Evolutionary conservation across 225 moss, liverwort and hornwort genomes (phyloP), one percentile per base, ranked within the genome.

Genomic region (Takakia lepidozioides): DNA sequence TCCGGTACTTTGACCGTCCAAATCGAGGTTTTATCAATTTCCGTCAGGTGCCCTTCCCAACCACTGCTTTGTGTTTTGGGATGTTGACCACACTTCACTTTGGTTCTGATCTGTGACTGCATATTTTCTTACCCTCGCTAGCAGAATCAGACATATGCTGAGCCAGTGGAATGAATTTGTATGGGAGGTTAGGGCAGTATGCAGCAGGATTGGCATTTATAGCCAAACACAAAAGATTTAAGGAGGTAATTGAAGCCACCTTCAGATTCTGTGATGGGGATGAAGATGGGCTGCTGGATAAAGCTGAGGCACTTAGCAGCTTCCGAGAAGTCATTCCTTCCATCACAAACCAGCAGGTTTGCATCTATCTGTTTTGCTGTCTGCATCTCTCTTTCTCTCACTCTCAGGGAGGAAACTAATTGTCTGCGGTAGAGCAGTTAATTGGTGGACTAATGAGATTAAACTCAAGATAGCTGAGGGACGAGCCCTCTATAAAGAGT

Each of bases 31-130:
- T 67, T 46, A 78, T 88, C 52, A 78, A 78, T 64, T 93, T 93
- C 55, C 81, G 83, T 66, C 70, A 92, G 92, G 92, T 92, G 48
- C 51, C 57, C n/a, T n/a, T n/a, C n/a, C n/a, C n/a, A n/a, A n/a
- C n/a, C n/a, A n/a, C n/a, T n/a, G n/a, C n/a, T n/a, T 59, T 21
- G 29, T 38, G 57, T 57, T 42, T 54, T 54, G 49, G 59, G 48
- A 54, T 44, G 38, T 43, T 32, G 22, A 22, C 2, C 14, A 18
- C n/a, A 27, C 34, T 22, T n/a, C 29, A 20, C 34, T 26, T 53
- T 23, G 1, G 10, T 17, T 26, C 2, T 7, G 21, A 38, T 34
- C 13, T 37, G 10, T 15, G 37, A 16, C 23, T 2, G 38, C 22
- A 38, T 52, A n/a, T n/a, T n/a, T n/a, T n/a, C 2, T 32, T 34